Base-by-base conservation (phyloP, 345 rosid genomes). In the Syzygium jambos region DNA sequence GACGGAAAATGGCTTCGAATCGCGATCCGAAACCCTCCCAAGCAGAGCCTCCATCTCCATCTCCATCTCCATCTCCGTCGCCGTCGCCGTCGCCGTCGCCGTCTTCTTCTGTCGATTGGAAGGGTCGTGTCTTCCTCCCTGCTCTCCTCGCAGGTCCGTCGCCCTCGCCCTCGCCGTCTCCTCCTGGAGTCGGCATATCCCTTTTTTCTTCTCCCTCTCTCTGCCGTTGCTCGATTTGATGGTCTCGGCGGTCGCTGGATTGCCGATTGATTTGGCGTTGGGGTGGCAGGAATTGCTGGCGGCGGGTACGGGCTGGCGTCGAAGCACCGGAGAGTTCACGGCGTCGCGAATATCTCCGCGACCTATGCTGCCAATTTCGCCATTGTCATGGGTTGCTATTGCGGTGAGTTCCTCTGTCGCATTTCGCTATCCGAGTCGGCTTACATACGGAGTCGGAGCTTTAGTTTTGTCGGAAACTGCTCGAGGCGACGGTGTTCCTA, bases 291-390 rank as follows among this genome's bases (percentile, higher is more conserved):
- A 59, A 43, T 91, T 86, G 91, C 88, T 2, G 97, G 99, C 25
- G 97, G 93, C 90, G 99, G 95, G 85, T 92, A 87, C 89, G 98
- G 98, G 49, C 90, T 93, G 88, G 87, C 93, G 13, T 96, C 98
- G 30, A 95, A 93, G 91, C 91, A 93, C 89, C 88, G 97, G 87
- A 91, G 90, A 89, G 87, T 91, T 85, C 93, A 94, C 88, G 95
- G 97, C 68, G 88, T 91, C 6, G 93, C 98, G 19, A 94, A 92
- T 88, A 93, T 95, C 65, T 94, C 95, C 13, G 86, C 94, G 52
- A 85, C 93, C 86, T 95, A 94, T 84, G 98, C 96, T 86, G 87
- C 97, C 86, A 94, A 96, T 90, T 91, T 90, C n/a, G 93, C 96
- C 77, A 93, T 95, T 54, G 95, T 96, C 55, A 87, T 94, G 30